phyloP scores from a whole-genome alignment of 78 protist species.

The Dictyostelium discoideum region DNA sequence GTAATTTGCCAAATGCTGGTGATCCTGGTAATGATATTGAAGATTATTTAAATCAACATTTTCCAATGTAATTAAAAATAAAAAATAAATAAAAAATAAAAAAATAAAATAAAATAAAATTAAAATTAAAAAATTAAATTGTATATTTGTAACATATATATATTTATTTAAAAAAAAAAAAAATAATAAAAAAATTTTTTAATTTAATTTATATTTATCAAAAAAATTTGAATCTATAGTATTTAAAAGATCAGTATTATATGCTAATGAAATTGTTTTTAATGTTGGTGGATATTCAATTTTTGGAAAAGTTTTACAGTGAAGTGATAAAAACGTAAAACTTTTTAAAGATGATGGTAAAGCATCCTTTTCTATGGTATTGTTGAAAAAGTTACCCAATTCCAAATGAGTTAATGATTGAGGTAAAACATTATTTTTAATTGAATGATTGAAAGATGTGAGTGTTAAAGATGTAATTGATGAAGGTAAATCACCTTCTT shows the following conservation, averaged over 20 bases:
- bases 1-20: constrained; percentile 40
- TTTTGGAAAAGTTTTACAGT: not conserved
- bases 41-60: constrained; percentile 31
- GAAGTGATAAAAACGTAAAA: not conserved
- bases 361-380: not conserved
- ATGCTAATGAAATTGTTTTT: not conserved
- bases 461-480: not conserved
- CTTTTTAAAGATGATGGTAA: not conserved
- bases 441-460: not conserved
- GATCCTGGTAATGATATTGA: constrained; percentile 65
- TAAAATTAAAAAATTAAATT: not conserved
- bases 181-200: not conserved
- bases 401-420: not conserved
- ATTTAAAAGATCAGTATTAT: not conserved
- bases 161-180: too few relatives aligned
- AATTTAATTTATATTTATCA: not conserved
- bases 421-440: not conserved
- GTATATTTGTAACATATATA: not conserved
- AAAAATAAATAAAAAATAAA: not conserved
- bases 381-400: not conserved
- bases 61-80: constrained; percentile 35
- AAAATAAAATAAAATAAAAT: not conserved
- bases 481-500: not conserved
- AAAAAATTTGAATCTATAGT: not conserved
- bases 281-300: not conserved